A percentile compares a stretch with the other conserved stretches of the same genome.
phyloP scores from a whole-genome alignment of 192 early-diverging fungal species.

The Coemansia sp. region DNA sequence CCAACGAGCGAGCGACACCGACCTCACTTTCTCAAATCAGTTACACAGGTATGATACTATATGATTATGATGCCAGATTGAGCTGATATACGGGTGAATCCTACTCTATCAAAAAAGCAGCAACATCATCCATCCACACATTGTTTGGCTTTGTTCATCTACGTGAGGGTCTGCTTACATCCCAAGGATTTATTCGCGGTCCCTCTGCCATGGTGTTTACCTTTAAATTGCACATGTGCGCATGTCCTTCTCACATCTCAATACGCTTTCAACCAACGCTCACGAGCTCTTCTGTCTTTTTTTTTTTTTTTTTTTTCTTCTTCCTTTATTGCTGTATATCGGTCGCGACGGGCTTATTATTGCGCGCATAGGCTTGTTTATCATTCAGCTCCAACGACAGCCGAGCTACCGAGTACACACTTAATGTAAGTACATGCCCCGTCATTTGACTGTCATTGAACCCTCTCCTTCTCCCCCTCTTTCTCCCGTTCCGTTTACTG shows the following conservation, averaged over 20 bases:
- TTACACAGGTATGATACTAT: constrained; percentile 10
- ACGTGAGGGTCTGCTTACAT: not conserved
- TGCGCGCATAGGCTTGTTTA: not conserved
- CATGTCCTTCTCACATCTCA: not conserved
- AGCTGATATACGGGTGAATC: constrained; percentile 2
- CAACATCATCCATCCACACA: not conserved
- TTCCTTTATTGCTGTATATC: constrained; percentile 1
- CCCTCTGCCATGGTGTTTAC: not conserved
- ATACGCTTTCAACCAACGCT: not conserved
- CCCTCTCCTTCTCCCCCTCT: not conserved
- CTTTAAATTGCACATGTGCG: constrained; percentile 3
- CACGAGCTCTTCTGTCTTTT: not conserved
- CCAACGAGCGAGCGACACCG: not conserved
- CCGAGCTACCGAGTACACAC: not conserved
- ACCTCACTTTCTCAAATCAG: not conserved
- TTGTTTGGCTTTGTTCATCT: constrained; percentile 7
- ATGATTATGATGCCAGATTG: constrained; percentile 7
- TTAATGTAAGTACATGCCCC: constrained; percentile 1
- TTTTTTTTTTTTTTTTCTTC: not conserved
- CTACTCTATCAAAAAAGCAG: constrained; percentile 5
- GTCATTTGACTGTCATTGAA: not conserved
- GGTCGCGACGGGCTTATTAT: not conserved
- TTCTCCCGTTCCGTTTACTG: not conserved
- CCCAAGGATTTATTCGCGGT: not conserved
- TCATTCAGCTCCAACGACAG: not conserved